Percentiles rank a stretch among this genome's conserved stretches.
phyloP scores from a whole-genome alignment of 129 eudicot genomes.

The Solidago caesia region DNA sequence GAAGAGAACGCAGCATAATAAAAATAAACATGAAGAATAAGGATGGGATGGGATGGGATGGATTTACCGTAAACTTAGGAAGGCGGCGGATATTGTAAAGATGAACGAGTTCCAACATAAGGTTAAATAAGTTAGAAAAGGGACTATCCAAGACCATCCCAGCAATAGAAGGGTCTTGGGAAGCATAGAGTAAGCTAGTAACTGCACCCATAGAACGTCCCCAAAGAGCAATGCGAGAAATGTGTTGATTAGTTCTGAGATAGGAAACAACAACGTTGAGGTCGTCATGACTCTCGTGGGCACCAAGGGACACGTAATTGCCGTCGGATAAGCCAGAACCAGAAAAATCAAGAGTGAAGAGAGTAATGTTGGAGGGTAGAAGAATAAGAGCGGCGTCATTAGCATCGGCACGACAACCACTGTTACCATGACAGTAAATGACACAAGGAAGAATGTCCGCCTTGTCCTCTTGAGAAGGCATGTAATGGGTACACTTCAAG shows the following conservation, averaged over 20 bases:
- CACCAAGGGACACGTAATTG: conserved; percentile 86
- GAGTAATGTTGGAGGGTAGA: conserved; percentile 84
- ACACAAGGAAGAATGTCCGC: conserved; percentile 74
- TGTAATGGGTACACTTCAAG: conserved; percentile 81
- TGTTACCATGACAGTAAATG: conserved; percentile 98
- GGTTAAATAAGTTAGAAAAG: conserved; percentile 77
- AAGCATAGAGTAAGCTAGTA: conserved; percentile 91
- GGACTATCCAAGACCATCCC: conserved; percentile 99
- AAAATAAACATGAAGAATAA: background rate
- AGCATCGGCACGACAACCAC: conserved; percentile 97
- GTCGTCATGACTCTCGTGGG: conserved; percentile 99
- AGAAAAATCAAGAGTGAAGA: conserved; percentile 91
- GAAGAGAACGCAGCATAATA: too few relatives aligned
- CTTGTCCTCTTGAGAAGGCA: conserved; percentile 68
- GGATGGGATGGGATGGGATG: background rate
- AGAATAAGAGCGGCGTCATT: conserved; percentile 92
- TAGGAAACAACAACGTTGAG: conserved; percentile 85
- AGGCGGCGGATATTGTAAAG: conserved; percentile 90
- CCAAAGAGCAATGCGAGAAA: conserved; percentile 92
- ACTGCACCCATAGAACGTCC: conserved; percentile 99
- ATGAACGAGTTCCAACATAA: conserved; percentile 97
- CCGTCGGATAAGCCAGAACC: conserved; percentile 99
- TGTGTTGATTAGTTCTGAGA: conserved; percentile 61
- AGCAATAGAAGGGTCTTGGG: conserved; percentile 96
- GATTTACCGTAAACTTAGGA: conserved; percentile 81